Percentiles rank a stretch among this genome's conserved stretches.
Conservation (phyloP, 352 stramenopile genomes). For the Phytophthora macrochlamydospora region DNA sequence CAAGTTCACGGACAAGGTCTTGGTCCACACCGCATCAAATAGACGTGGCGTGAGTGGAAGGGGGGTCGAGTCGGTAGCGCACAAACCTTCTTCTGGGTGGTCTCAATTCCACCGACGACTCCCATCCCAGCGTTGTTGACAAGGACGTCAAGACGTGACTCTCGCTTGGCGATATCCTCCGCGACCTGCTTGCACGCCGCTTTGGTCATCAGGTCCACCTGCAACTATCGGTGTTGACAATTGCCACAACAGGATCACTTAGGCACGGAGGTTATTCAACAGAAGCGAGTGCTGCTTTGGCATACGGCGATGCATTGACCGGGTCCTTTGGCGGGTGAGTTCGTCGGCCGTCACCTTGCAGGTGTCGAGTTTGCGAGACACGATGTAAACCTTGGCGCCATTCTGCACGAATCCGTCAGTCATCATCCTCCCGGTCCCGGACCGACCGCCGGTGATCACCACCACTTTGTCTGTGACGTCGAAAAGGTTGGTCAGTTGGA, state of each 20-base stretch:
- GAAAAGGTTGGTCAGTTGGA: constrained; percentile 60
- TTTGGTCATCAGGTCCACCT: constrained; percentile 35
- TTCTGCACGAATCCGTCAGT: constrained; percentile 91
- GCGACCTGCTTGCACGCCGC: constrained; percentile 31
- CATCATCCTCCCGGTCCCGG: constrained; percentile 96
- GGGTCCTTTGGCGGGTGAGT: constrained; percentile 53
- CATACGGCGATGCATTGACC: constrained; percentile 67
- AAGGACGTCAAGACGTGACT: constrained; percentile 89
- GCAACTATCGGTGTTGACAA: constrained; percentile 16
- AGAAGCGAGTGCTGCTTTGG: too few relatives aligned
- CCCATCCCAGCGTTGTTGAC: constrained; percentile 92
- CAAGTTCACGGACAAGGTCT: constrained; percentile 89
- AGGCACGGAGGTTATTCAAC: neutral
- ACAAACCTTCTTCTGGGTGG: constrained; percentile 54
- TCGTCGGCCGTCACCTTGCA: constrained; percentile 74
- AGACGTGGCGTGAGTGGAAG: neutral
- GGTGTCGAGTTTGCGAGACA: constrained; percentile 83
- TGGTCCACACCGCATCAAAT: neutral
- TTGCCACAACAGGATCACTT: neutral
- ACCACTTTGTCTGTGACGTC: constrained; percentile 76
- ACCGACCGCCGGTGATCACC: constrained; percentile 92
- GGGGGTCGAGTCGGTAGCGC: too few relatives aligned
- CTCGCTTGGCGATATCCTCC: constrained; percentile 55
- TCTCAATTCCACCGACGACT: constrained; percentile 22
- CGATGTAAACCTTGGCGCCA: constrained; percentile 93